Evolutionary conservation across 106 monocot genomes (phyloP).

Genomic region (Vanilla planifolia): DNA sequence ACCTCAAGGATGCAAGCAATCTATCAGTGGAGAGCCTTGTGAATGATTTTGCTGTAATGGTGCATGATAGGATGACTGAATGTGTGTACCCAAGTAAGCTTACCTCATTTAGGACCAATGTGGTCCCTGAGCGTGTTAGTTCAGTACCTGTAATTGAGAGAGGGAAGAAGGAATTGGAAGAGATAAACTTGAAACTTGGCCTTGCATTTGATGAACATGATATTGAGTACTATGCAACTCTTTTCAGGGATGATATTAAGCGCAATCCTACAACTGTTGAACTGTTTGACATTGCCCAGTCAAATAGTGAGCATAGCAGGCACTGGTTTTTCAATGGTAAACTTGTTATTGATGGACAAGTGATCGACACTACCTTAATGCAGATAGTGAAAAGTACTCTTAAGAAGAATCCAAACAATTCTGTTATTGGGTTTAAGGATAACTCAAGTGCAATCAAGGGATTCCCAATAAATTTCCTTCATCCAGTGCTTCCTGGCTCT

Average conservation of each 20-base stretch:
- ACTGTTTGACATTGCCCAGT: constrained; percentile 95
- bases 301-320: constrained; percentile 91
- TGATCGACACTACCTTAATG: constrained; percentile 50
- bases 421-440: constrained; percentile 95
- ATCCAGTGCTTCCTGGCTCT: constrained; percentile 43
- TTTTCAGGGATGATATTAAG: constrained; percentile 85
- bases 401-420: constrained; percentile 80
- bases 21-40: constrained; percentile 40
- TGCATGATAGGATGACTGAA: constrained; percentile 98
- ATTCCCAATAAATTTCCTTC: constrained; percentile 38
- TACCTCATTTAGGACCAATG: constrained; percentile 35
- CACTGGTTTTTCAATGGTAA: constrained; percentile 97
- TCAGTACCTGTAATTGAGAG: constrained; percentile 68
- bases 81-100: constrained; percentile 78
- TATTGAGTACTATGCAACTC: constrained; percentile 71
- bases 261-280: constrained; percentile 92
- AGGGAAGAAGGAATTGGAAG: constrained; percentile 71
- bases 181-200: constrained; percentile 84
- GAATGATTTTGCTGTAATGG: constrained; percentile 64
- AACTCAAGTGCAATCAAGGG: constrained; percentile 98
- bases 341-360: constrained; percentile 68
- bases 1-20: constrained; percentile 37
- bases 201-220: constrained; percentile 98
- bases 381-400: constrained; percentile 81
- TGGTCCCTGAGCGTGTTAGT: constrained; percentile 55